Evolutionary conservation across 2,329 filamentous ascomycete genomes (phyloP).

Genomic region (Neocatenulostroma microsporum): DNA sequence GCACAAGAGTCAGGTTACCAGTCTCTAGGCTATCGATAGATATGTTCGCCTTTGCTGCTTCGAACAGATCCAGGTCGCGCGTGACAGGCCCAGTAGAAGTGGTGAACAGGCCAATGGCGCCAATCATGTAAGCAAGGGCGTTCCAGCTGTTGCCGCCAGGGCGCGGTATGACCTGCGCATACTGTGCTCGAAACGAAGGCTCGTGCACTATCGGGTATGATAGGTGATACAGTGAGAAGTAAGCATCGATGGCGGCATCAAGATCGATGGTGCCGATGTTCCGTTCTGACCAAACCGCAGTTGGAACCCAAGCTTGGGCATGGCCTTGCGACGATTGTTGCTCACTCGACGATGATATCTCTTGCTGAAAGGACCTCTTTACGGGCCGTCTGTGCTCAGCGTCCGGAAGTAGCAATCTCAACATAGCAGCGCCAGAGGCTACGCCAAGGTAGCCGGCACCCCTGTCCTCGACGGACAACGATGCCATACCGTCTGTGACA

Average conservation of each 20-base stretch:
- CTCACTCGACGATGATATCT: background rate
- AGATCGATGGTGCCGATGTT: slow-evolving; percentile 24
- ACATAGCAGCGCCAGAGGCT: slow-evolving; percentile 40
- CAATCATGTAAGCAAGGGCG: slow-evolving; percentile 39
- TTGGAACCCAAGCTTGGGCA: slow-evolving; percentile 17
- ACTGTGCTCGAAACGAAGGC: slow-evolving; percentile 41
- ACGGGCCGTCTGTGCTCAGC: slow-evolving; percentile 9
- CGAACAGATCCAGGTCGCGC: slow-evolving; percentile 37
- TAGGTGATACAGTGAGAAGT: slow-evolving; percentile 41
- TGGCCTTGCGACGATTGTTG: slow-evolving; percentile 1
- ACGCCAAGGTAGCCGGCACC: slow-evolving; percentile 42
- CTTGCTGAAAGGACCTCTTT: slow-evolving; percentile 1
- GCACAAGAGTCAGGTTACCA: slow-evolving; percentile 43
- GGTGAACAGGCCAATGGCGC: slow-evolving; percentile 40
- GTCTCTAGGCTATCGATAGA: slow-evolving; percentile 43
- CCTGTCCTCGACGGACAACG: slow-evolving; percentile 25
- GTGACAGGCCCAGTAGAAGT: slow-evolving; percentile 31
- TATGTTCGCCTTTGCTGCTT: slow-evolving; percentile 40
- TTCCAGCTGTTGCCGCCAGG: slow-evolving; percentile 39
- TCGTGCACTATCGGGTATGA: slow-evolving; percentile 44
- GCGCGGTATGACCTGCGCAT: slow-evolving; percentile 36
- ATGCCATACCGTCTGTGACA: slow-evolving; percentile 27
- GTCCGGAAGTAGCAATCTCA: slow-evolving; percentile 28
- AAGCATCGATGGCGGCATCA: slow-evolving; percentile 32
- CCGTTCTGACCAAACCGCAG: slow-evolving; percentile 16